Evolutionary conservation across 495 filamentous ascomycete genomes (phyloP).

Genomic region (Tetracladium setigerum): DNA sequence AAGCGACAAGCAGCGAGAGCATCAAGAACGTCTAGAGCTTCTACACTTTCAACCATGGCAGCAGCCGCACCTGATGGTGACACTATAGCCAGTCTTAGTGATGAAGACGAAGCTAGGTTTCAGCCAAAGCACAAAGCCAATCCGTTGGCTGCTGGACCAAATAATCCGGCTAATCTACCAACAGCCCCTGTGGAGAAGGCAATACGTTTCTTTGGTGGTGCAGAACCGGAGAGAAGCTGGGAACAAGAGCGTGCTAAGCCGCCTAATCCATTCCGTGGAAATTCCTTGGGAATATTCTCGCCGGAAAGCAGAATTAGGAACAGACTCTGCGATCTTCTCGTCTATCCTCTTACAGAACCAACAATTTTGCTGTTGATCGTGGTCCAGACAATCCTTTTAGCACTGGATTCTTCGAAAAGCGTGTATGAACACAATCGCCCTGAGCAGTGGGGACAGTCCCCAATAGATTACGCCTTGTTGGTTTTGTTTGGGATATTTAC

Average conservation of each 20-base stretch:
- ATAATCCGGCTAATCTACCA: slow-evolving; percentile 3
- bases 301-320: slow-evolving; percentile 68
- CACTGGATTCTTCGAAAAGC: slow-evolving; percentile 67
- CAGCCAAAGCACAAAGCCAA: slow-evolving; percentile 15
- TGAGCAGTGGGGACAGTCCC: slow-evolving; percentile 53
- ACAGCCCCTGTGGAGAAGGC: slow-evolving; percentile 19
- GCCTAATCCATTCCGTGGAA: slow-evolving; percentile 78
- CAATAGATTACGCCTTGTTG: slow-evolving; percentile 74
- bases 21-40: neutral
- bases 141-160: slow-evolving; percentile 14
- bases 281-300: slow-evolving; percentile 75
- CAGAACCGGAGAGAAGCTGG: slow-evolving; percentile 1
- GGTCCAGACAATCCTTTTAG: slow-evolving; percentile 76
- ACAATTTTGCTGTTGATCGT: slow-evolving; percentile 82
- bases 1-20: slow-evolving; percentile 16
- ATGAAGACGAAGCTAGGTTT: slow-evolving; percentile 11
- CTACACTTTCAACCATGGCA: no score
- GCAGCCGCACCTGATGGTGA: neutral
- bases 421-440: slow-evolving; percentile 47
- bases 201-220: slow-evolving; percentile 12
- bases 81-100: slow-evolving; percentile 14
- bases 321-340: slow-evolving; percentile 76
- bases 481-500: slow-evolving; percentile 88
- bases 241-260: slow-evolving; percentile 11
- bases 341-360: slow-evolving; percentile 81